Percentiles rank a stretch among this genome's conserved stretches.
phyloP scores from a whole-genome alignment of 208 protist species.

The Porcisia hertigi region DNA sequence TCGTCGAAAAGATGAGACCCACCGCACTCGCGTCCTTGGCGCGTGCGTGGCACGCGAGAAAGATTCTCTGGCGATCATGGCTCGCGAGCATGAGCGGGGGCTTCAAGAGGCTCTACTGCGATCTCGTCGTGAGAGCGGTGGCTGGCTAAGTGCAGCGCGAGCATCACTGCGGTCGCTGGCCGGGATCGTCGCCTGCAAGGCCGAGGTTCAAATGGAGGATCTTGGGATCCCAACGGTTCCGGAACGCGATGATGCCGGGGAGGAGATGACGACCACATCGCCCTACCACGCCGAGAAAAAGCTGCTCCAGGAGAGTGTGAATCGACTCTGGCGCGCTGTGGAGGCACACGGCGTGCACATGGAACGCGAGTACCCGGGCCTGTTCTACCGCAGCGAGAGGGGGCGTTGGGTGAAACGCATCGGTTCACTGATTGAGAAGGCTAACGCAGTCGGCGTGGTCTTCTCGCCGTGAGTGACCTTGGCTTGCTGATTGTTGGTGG shows the following conservation, averaged over 20 bases:
- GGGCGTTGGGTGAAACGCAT: slow-evolving; percentile 45
- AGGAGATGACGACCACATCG: slow-evolving; percentile 49
- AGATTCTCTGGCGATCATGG: slow-evolving; percentile 33
- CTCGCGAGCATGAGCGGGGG: slow-evolving; percentile 28
- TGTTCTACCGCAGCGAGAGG: slow-evolving; percentile 69
- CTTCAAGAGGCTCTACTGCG: slow-evolving; percentile 20
- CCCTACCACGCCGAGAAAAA: slow-evolving; percentile 60
- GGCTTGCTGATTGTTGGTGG: not conserved
- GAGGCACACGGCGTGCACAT: slow-evolving; percentile 66
- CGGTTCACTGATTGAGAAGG: slow-evolving; percentile 50
- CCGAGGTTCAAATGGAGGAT: slow-evolving; percentile 47
- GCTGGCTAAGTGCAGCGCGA: slow-evolving; percentile 27
- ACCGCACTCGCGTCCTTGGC: slow-evolving; percentile 39
- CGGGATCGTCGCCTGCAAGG: slow-evolving; percentile 56
- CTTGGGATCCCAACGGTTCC: slow-evolving; percentile 23
- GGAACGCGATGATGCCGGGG: slow-evolving; percentile 35
- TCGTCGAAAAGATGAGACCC: slow-evolving; percentile 59
- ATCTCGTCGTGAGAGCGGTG: slow-evolving; percentile 19
- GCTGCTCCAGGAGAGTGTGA: slow-evolving; percentile 45
- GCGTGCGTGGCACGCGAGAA: slow-evolving; percentile 31
- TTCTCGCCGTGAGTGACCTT: slow-evolving; percentile 43
- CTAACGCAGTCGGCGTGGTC: slow-evolving; percentile 67
- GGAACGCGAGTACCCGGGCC: slow-evolving; percentile 57
- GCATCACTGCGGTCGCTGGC: slow-evolving; percentile 36
- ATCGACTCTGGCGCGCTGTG: slow-evolving; percentile 51